Conservation (phyloP, 768 basidiomycete species). For the Hirschioporus abietinus region DNA sequence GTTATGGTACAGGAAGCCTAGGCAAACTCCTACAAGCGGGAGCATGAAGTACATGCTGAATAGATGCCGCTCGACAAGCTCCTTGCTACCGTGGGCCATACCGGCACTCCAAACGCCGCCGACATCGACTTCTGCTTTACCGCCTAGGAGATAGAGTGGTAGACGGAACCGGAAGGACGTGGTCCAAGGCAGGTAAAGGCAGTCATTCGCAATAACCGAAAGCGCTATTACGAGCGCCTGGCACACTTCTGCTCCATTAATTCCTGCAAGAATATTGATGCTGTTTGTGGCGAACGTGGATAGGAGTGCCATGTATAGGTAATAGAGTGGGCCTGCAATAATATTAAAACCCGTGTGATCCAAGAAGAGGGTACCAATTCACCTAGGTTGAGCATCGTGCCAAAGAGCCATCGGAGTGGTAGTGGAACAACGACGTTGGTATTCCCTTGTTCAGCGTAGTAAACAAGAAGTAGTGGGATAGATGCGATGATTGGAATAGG, state of each 20-base stretch:
- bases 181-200: constrained; percentile 91
- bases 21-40: constrained; percentile 85
- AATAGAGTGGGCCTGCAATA: constrained; percentile 81
- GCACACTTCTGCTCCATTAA: constrained; percentile 93
- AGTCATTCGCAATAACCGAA: constrained; percentile 87
- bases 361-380: constrained; percentile 19
- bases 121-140: constrained; percentile 59
- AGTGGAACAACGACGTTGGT: constrained; percentile 91
- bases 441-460: constrained; percentile 90
- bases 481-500: constrained; percentile 96
- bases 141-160: constrained; percentile 65
- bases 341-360: constrained; percentile 7
- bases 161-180: constrained; percentile 57
- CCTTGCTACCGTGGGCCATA: constrained; percentile 78
- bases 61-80: constrained; percentile 89
- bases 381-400: constrained; percentile 87
- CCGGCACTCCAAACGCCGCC: constrained; percentile 81
- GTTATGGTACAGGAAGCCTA: constrained; percentile 91
- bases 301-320: constrained; percentile 91
- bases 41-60: constrained; percentile 97
- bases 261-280: constrained; percentile 97
- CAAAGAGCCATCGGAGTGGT: constrained; percentile 67
- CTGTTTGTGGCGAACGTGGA: constrained; percentile 97
- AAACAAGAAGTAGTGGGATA: constrained; percentile 92
- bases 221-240: constrained; percentile 91